Evolutionary conservation across 2,329 filamentous ascomycete genomes (phyloP).

Genomic region (Ophiocordyceps camponoti-leonardi): DNA sequence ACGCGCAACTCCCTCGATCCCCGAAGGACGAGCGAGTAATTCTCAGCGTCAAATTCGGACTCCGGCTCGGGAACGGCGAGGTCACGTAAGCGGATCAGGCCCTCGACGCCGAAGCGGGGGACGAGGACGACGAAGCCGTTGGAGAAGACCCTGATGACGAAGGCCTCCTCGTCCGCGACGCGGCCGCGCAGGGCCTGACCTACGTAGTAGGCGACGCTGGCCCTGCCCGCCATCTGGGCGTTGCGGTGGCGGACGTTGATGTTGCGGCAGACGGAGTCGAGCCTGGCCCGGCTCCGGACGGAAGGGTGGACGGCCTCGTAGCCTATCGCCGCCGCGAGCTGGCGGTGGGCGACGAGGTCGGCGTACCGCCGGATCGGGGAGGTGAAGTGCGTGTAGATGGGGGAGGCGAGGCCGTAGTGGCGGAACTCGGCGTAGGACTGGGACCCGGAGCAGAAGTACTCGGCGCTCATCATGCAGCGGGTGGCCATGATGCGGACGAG

Average conservation of each 20-base stretch:
- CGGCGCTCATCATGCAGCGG: slow-evolving; percentile 96
- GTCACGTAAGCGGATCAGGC: slow-evolving; percentile 72
- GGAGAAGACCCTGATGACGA: slow-evolving; percentile 92
- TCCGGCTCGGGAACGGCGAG: slow-evolving; percentile 63
- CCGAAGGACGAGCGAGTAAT: slow-evolving; percentile 53
- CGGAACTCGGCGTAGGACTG: slow-evolving; percentile 88
- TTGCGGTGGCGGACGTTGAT: slow-evolving; percentile 97
- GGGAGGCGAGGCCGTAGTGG: slow-evolving; percentile 88
- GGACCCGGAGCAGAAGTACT: slow-evolving; percentile 93
- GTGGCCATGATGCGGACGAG: slow-evolving; percentile 94
- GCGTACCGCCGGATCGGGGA: slow-evolving; percentile 94
- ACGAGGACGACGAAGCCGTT: slow-evolving; percentile 97
- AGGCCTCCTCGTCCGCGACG: slow-evolving; percentile 70
- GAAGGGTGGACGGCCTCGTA: slow-evolving; percentile 77
- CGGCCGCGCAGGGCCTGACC: slow-evolving; percentile 80
- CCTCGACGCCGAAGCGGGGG: slow-evolving; percentile 88
- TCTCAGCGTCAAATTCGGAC: slow-evolving; percentile 69
- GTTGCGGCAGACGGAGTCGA: slow-evolving; percentile 92
- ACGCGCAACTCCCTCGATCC: slow-evolving; percentile 41
- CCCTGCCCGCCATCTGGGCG: slow-evolving; percentile 84
- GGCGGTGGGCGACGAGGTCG: slow-evolving; percentile 85
- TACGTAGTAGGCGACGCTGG: slow-evolving; percentile 94
- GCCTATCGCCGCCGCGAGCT: slow-evolving; percentile 86
- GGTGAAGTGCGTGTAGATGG: slow-evolving; percentile 98
- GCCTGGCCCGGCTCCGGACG: slow-evolving; percentile 63